Evolutionary conservation across 805 yeast species (phyloP), one percentile per base, ranked within the genome.

Genomic region (Saccharomycopsis sp.): DNA sequence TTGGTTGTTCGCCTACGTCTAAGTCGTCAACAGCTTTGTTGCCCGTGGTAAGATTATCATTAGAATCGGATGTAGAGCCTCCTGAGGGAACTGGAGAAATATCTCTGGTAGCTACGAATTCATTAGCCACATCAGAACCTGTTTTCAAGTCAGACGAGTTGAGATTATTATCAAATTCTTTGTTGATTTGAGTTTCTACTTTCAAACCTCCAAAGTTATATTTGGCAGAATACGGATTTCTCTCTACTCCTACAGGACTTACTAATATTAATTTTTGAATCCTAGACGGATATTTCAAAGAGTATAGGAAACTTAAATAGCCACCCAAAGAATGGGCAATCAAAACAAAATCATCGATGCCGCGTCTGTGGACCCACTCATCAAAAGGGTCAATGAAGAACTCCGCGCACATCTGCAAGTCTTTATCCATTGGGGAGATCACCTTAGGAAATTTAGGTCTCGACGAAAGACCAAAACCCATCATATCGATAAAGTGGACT

Each of bases 251-350:
- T 5, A 87, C 91, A 0, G 92, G 92, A 56, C 87, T 81, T 9
- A 84, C 77, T 24, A 86, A 73, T 1, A 86, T 73, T 64, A 86
- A 69, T 61, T 79, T 77, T 8, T 73, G 69, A 3, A 86, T 75
- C 23, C 76, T 72, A 1, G 75, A 67, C 0, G 89, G 87, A 63
- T 82, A 77, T 62, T 73, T 80, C 55, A 83, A 64, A 1, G 87
- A 75, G 68, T 84, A 86, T 0, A 83, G 74, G 14, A 81, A 75
- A 3, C 86, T 78, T 72, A 87, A 72, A 64, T 86, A 84, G 0
- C 89, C 91, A 22, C 92, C 92, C 49, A 81, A 76, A 0, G 91
- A 85, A 68, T 86, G 92, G 2, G 89, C 90, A 47, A 86, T 68
- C 23, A 86, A 70, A 58, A 75, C 79, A 52, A 86, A 83, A 34